Evolutionary conservation across 208 protist genomes (phyloP).

Genomic region (Trypanosomatidae sp.): DNA sequence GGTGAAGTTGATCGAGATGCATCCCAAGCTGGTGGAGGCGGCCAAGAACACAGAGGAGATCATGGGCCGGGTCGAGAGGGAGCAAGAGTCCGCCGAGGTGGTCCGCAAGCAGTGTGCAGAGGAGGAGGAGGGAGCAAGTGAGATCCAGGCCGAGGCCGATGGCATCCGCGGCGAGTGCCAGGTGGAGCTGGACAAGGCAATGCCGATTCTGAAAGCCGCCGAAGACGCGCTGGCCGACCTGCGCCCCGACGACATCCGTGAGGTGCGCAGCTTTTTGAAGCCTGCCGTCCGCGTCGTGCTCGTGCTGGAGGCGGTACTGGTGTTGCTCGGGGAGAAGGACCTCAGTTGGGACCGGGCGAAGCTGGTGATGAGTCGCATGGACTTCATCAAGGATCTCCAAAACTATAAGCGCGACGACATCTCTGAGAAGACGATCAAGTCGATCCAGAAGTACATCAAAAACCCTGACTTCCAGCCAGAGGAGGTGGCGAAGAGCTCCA

Average conservation of each 20-base stretch:
- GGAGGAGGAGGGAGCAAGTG: conserved; percentile 86
- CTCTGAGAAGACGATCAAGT: conserved; percentile 78
- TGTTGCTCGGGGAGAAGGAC: conserved; percentile 92
- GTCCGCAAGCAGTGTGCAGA: conserved; percentile 80
- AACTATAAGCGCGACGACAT: conserved; percentile 94
- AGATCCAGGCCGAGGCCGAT: conserved; percentile 90
- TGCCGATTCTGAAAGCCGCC: conserved; percentile 93
- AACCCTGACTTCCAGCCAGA: conserved; percentile 95
- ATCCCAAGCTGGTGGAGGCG: conserved; percentile 94
- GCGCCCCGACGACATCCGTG: conserved; percentile 91
- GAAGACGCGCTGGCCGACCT: conserved; percentile 94
- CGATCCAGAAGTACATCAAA: conserved; percentile 94
- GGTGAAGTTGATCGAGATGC: conserved; percentile 93
- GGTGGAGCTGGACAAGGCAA: conserved; percentile 93
- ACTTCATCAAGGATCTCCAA: conserved; percentile 93
- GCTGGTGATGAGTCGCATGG: conserved; percentile 91
- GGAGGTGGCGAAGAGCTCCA: conserved; percentile 92
- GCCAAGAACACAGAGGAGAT: conserved; percentile 94
- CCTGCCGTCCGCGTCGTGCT: conserved; percentile 91
- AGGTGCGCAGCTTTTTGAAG: conserved; percentile 93
- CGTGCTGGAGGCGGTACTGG: conserved; percentile 93
- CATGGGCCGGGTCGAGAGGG: conserved; percentile 89
- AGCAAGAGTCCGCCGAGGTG: conserved; percentile 89
- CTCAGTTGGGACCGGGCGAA: conserved; percentile 93
- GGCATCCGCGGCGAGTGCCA: conserved; percentile 91